phyloP scores from a whole-genome alignment of 306 rosid genomes.

The Abrus pulchellus region DNA sequence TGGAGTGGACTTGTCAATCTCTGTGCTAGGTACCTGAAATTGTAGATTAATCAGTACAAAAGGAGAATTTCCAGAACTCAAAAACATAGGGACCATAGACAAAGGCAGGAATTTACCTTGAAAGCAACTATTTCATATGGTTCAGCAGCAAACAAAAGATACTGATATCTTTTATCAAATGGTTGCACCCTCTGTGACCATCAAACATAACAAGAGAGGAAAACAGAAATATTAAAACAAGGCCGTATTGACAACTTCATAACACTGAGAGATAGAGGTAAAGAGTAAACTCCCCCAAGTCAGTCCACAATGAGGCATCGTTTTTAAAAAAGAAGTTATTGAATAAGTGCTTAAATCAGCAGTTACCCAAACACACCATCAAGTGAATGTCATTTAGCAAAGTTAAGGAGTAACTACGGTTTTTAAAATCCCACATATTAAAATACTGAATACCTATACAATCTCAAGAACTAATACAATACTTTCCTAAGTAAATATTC shows the following conservation, averaged over 20 bases:
- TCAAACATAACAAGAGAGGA: conserved; percentile 17
- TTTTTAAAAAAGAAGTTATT: no score
- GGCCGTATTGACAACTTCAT: background rate
- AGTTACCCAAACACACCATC: no score
- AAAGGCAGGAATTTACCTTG: conserved; percentile 67
- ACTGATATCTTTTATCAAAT: conserved; percentile 84
- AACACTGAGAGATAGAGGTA: background rate
- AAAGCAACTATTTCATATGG: conserved; percentile 93
- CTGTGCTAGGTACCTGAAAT: conserved; percentile 93
- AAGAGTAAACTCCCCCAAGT: no score
- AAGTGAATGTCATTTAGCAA: no score
- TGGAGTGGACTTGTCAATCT: conserved; percentile 92
- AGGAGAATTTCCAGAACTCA: conserved; percentile 6
- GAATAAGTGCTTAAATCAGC: no score
- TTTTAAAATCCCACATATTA: no score
- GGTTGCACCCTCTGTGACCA: conserved; percentile 78
- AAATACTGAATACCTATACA: no score
- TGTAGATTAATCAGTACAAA: conserved; percentile 25
- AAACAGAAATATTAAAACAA: conserved; percentile 27
- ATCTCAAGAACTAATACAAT: no score
- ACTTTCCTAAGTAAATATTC: no score
- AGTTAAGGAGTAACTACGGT: no score
- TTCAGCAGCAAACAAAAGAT: conserved; percentile 91
- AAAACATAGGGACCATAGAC: background rate
- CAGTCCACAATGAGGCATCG: no score